Evolutionary conservation across 192 early-diverging fungal species (phyloP), one percentile per base, ranked within the genome.

Genomic region (Rhizophagus clarus): DNA sequence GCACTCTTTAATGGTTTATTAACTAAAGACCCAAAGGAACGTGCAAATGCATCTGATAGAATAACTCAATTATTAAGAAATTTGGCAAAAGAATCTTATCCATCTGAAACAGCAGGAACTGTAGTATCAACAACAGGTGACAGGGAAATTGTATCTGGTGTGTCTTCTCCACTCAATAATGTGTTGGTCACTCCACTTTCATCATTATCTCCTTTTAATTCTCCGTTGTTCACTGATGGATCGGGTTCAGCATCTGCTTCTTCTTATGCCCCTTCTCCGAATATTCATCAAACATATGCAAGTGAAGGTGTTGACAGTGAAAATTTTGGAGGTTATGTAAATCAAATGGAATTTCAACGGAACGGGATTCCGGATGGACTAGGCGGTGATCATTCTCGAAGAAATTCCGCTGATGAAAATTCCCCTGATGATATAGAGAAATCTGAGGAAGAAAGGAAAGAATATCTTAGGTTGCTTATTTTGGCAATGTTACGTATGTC

Each of bases 401-500:
- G 63, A 64, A 29, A 26, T 64, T 64, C 28, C n/a, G 26, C 28
- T 64, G 63, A 64, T 64, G 63, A 64, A 10, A 29, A 28, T 42
- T 42, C 40, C 7, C 40, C 40, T 11, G 24, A 64, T 64, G 63
- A 26, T 64, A 12, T 3, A 4, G n/a, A 64, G 4, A 64, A 28
- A 4, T 24, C 63, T 64, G 63, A 29, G 14, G 63, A 64, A 29
- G 28, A 14, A 26, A 14, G 1, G 9, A 64, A 29, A 10, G 63
- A 64, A 29, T 14, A 4, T 10, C 28, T 64, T 10, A 64, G 63
- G 29, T 26, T 64, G 22, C 26, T 28, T 64, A 29, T 64, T 64
- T 64, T 64, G 28, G 8, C 63, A 64, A 64, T 64, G 63, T 64
- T 64, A 9, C 63, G 63, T 6, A 29, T 64, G 63, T 64, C 63